Conservation (phyloP, 1,284 basidiomycete genomes). For the Papiliotrema fonsecae region DNA sequence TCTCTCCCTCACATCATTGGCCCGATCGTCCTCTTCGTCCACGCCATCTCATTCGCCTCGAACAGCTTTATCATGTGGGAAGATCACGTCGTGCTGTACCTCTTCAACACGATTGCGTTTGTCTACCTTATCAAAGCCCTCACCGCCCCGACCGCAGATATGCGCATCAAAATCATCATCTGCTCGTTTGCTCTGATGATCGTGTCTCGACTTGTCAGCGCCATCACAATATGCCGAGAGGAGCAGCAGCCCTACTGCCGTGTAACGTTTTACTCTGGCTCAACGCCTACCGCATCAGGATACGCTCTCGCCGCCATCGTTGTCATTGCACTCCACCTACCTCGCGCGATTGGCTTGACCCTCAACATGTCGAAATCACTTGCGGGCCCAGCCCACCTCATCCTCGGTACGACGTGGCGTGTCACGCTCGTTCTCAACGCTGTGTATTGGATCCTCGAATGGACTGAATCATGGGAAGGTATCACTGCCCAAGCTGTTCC, state of each 20-base stretch:
- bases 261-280: conserved; percentile 78
- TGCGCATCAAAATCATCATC: conserved; percentile 70
- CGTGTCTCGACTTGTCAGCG: conserved; percentile 67
- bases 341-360: conserved; percentile 57
- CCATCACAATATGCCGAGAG: conserved; percentile 84
- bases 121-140: conserved; percentile 58
- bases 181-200: conserved; percentile 63
- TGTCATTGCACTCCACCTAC: conserved; percentile 58
- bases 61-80: conserved; percentile 98
- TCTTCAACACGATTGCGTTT: conserved; percentile 58
- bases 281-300: conserved; percentile 61
- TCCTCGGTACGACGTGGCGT: conserved; percentile 59
- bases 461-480: conserved; percentile 54
- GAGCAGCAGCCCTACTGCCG: conserved; percentile 84
- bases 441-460: conserved; percentile 74
- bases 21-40: conserved; percentile 59
- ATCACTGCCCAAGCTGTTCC: conserved; percentile 36
- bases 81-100: conserved; percentile 72
- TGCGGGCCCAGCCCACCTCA: conserved; percentile 62
- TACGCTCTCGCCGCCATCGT: conserved; percentile 57
- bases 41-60: conserved; percentile 69
- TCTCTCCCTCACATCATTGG: conserved; percentile 38
- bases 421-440: conserved; percentile 59
- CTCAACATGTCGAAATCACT: conserved; percentile 68
- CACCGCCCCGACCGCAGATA: conserved; percentile 60